Conservation (phyloP, 495 filamentous ascomycete species). For the Annulohypoxylon nitens region DNA sequence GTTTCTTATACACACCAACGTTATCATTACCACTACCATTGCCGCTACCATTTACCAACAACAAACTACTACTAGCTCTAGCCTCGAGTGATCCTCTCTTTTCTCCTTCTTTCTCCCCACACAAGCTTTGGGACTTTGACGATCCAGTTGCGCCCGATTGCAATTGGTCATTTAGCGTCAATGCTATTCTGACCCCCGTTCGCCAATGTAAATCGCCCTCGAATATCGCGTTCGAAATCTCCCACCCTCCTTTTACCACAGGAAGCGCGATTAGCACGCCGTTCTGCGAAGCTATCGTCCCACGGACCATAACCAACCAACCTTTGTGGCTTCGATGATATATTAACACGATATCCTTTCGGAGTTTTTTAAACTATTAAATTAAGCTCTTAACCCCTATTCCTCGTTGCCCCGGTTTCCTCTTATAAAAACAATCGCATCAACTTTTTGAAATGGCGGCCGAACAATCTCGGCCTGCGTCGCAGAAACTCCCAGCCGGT, state of each 20-base stretch:
- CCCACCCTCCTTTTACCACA: not conserved
- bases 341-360: slow-evolving; percentile 10
- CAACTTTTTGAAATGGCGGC: slow-evolving; percentile 46
- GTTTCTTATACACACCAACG: not conserved
- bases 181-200: slow-evolving; percentile 44
- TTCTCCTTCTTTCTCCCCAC: not conserved
- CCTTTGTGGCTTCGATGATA: slow-evolving; percentile 17
- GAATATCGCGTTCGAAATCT: slow-evolving; percentile 22
- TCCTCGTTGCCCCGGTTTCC: not conserved
- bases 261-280: slow-evolving; percentile 6
- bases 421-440: not conserved
- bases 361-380: slow-evolving; percentile 7
- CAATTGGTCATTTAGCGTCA: slow-evolving; percentile 46
- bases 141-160: slow-evolving; percentile 47
- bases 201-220: slow-evolving; percentile 36
- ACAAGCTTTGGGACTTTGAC: slow-evolving; percentile 27
- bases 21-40: not conserved
- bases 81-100: slow-evolving; percentile 2
- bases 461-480: slow-evolving; percentile 55
- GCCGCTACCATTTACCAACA: not conserved
- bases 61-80: slow-evolving; percentile 23
- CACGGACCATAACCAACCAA: slow-evolving; percentile 1
- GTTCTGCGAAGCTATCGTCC: slow-evolving; percentile 16
- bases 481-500: slow-evolving; percentile 64
- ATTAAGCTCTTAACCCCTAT: not conserved